These are phyloP conservation scores for Capsicum baccatum DNA, from an alignment of 257 asterid genomes.

Conservation along the genomic window DNA sequence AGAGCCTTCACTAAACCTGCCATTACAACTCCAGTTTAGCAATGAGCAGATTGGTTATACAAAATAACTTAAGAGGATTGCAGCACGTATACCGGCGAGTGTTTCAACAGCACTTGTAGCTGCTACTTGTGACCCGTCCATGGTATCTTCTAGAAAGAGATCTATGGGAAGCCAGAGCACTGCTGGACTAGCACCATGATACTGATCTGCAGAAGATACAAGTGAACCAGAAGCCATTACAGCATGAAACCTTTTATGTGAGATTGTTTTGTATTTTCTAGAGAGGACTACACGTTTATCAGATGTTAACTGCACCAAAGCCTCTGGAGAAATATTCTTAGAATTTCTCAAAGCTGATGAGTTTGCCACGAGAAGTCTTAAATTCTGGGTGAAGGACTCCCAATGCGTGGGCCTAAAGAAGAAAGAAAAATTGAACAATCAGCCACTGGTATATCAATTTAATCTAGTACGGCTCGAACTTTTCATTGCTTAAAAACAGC, in stretches of 20 bases:
- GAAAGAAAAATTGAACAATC: slow-evolving; percentile 35
- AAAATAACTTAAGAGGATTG: background rate
- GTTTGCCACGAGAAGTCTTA: slow-evolving; percentile 71
- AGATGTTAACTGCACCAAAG: slow-evolving; percentile 80
- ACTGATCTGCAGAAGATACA: slow-evolving; percentile 62
- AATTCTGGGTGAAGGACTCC: slow-evolving; percentile 69
- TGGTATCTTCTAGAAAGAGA: slow-evolving; percentile 84
- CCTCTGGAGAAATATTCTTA: slow-evolving; percentile 71
- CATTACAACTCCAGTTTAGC: slow-evolving; percentile 36
- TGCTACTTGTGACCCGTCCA: slow-evolving; percentile 80
- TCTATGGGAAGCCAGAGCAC: slow-evolving; percentile 95
- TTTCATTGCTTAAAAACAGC: slow-evolving; percentile 11
- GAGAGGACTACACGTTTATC: slow-evolving; percentile 60
- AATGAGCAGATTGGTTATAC: slow-evolving; percentile 21
- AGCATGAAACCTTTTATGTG: slow-evolving; percentile 66
- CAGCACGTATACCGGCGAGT: slow-evolving; percentile 58
- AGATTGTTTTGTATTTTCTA: slow-evolving; percentile 75
- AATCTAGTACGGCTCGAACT: slow-evolving; percentile 26
- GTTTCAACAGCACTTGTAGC: slow-evolving; percentile 86
- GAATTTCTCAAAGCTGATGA: slow-evolving; percentile 82
- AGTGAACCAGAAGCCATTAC: slow-evolving; percentile 60
- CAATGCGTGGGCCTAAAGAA: slow-evolving; percentile 72
- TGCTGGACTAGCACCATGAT: slow-evolving; percentile 63
- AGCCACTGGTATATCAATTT: slow-evolving; percentile 2
- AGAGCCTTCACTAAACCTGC: slow-evolving; percentile 92